Evolutionary conservation across 768 basidiomycete species (phyloP).

Genomic region (Baorangia bicolor): DNA sequence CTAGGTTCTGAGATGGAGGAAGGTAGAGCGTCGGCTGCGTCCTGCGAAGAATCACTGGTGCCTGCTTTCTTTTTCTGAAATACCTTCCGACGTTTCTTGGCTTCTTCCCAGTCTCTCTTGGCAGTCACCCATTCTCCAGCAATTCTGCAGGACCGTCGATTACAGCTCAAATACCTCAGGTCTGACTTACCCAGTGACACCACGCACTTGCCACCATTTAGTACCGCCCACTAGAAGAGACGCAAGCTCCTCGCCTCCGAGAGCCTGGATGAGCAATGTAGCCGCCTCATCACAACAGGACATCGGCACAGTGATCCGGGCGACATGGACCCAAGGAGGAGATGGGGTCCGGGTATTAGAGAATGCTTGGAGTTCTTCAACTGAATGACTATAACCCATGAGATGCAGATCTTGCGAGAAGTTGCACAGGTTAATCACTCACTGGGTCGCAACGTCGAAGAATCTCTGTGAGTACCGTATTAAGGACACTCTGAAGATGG

Average conservation of each 20-base stretch:
- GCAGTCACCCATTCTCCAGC: constrained; percentile 87
- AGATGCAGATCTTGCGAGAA: not conserved
- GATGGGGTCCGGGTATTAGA: constrained; percentile 80
- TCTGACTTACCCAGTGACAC: constrained; percentile 63
- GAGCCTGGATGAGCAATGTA: constrained; percentile 62
- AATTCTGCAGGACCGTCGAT: constrained; percentile 45
- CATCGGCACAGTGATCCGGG: constrained; percentile 71
- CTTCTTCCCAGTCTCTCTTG: constrained; percentile 78
- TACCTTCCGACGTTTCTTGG: constrained; percentile 55
- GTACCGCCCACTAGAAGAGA: constrained; percentile 78
- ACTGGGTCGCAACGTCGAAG: constrained; percentile 69
- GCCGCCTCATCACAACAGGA: constrained; percentile 77
- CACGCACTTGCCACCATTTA: constrained; percentile 98
- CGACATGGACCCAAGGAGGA: constrained; percentile 79
- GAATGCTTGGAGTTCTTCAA: constrained; percentile 80
- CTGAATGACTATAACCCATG: constrained; percentile 58
- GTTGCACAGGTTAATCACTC: constrained; percentile 25
- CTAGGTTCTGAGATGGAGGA: constrained; percentile 30
- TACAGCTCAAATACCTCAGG: constrained; percentile 12
- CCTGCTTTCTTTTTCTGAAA: constrained; percentile 35
- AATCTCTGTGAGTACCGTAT: constrained; percentile 53
- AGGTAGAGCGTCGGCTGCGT: constrained; percentile 13
- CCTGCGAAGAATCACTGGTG: constrained; percentile 7
- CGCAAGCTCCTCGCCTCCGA: constrained; percentile 80
- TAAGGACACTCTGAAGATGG: not conserved